Conservation (phyloP, 192 early-diverging fungal genomes). For the Phlyctochytrium bullatum region DNA sequence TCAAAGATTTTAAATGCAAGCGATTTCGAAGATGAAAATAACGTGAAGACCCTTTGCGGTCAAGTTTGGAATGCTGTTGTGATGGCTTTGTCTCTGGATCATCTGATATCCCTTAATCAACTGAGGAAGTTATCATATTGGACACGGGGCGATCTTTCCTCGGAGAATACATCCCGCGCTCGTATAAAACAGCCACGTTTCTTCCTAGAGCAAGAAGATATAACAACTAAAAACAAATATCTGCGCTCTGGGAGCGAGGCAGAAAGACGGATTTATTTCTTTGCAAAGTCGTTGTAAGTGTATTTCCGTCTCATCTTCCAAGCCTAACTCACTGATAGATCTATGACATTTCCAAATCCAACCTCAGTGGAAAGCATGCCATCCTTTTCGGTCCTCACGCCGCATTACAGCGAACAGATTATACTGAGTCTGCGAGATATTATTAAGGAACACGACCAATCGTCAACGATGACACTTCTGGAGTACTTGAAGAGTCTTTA, state of each 20-base stretch:
- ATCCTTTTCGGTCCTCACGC: slow-evolving; percentile 78
- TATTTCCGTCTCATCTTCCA: background rate
- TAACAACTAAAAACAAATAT: slow-evolving; percentile 68
- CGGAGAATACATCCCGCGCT: too few species aligned
- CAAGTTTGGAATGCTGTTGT: background rate
- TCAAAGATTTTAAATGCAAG: background rate
- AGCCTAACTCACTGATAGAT: slow-evolving; percentile 17
- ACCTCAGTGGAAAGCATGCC: slow-evolving; percentile 81
- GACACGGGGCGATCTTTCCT: background rate
- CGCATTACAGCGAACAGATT: slow-evolving; percentile 85
- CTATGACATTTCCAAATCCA: slow-evolving; percentile 75
- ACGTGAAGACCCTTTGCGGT: background rate
- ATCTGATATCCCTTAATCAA: background rate
- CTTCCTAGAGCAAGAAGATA: slow-evolving; percentile 75
- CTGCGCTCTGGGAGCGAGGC: slow-evolving; percentile 75
- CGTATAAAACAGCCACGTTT: slow-evolving; percentile 71
- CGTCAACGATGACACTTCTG: slow-evolving; percentile 75
- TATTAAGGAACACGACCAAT: slow-evolving; percentile 71
- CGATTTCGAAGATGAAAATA: background rate
- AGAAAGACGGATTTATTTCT: slow-evolving; percentile 80
- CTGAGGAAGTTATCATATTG: background rate
- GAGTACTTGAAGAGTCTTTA: slow-evolving; percentile 43
- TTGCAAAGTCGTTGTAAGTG: slow-evolving; percentile 71
- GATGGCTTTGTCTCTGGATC: background rate
- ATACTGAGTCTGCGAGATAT: slow-evolving; percentile 79